phyloP scores from a whole-genome alignment of 2,329 filamentous ascomycete genomes.

The Beauveria asiatica region DNA sequence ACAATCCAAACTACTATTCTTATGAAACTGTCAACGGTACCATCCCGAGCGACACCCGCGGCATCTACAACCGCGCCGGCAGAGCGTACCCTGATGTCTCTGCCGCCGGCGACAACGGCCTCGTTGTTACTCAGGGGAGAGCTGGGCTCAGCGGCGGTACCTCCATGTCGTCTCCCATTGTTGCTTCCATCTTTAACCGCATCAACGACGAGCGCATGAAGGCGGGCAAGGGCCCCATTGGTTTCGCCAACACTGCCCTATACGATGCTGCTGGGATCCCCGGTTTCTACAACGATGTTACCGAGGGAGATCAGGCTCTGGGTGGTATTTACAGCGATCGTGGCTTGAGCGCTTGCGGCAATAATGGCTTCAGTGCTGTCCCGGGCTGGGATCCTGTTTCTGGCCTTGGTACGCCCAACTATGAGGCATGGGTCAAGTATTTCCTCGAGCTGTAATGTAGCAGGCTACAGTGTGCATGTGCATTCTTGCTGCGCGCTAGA shows the following conservation, averaged over 20 bases:
- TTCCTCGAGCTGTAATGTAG: conserved; percentile 1
- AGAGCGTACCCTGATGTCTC: conserved; percentile 35
- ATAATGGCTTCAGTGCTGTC: conserved; percentile 17
- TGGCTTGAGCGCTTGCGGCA: conserved; percentile 13
- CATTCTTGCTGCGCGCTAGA: no score
- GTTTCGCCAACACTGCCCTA: conserved; percentile 20
- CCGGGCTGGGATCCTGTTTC: conserved; percentile 22
- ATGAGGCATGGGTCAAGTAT: conserved; percentile 4
- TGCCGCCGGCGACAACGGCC: conserved; percentile 34
- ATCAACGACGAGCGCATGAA: conserved; percentile 14
- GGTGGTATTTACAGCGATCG: conserved; percentile 14
- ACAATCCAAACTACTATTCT: conserved; percentile 12
- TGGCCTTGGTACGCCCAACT: conserved; percentile 16
- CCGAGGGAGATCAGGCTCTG: conserved; percentile 16
- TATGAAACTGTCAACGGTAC: conserved; percentile 25
- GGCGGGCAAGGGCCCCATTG: conserved; percentile 28
- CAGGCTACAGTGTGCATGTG: neutral
- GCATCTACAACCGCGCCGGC: conserved; percentile 33
- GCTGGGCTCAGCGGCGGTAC: conserved; percentile 32
- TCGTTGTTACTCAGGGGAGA: conserved; percentile 33
- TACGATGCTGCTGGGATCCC: neutral
- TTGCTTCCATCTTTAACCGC: conserved; percentile 15
- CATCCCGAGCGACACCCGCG: conserved; percentile 26
- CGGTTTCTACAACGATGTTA: conserved; percentile 18
- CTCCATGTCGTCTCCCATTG: conserved; percentile 14